Conservation (phyloP, 2,329 filamentous ascomycete genomes). For the Talaromyces sp. region DNA sequence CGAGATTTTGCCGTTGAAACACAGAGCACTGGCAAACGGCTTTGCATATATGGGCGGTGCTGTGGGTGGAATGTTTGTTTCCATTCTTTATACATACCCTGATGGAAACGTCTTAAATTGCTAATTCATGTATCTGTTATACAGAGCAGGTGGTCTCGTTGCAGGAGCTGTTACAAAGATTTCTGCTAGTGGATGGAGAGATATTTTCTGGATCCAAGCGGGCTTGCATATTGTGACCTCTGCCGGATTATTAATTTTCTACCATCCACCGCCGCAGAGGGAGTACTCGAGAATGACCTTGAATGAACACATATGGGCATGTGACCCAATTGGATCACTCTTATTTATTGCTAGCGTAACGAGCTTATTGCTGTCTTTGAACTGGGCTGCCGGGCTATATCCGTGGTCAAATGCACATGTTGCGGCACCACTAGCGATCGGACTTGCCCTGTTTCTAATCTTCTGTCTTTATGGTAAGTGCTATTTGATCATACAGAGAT, state of each 20-base stretch:
- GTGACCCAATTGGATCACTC: conserved; percentile 7
- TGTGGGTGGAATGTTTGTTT: conserved; percentile 7
- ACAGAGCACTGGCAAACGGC: conserved; percentile 9
- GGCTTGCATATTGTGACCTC: conserved; percentile 6
- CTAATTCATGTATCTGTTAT: background rate
- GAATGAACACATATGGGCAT: conserved; percentile 8
- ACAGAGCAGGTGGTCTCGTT: background rate
- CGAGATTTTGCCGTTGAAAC: conserved; percentile 10
- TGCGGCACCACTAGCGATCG: conserved; percentile 5
- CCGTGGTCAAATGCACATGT: conserved; percentile 6
- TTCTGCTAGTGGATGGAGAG: conserved; percentile 3
- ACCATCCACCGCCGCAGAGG: conserved; percentile 2
- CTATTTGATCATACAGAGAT: background rate
- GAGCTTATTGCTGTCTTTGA: conserved; percentile 5
- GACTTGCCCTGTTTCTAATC: conserved; percentile 4
- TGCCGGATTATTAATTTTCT: conserved; percentile 8
- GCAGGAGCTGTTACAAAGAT: conserved; percentile 6
- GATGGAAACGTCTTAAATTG: background rate
- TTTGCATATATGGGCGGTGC: conserved; percentile 10
- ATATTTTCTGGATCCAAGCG: conserved; percentile 12
- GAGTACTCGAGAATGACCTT: conserved; percentile 4
- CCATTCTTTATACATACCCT: background rate
- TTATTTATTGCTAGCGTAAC: conserved; percentile 8
- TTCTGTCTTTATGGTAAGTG: conserved; percentile 6
- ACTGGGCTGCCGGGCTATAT: conserved; percentile 10